Base-by-base conservation (phyloP, 2,329 filamentous ascomycete genomes). In the Colletotrichum musae region DNA sequence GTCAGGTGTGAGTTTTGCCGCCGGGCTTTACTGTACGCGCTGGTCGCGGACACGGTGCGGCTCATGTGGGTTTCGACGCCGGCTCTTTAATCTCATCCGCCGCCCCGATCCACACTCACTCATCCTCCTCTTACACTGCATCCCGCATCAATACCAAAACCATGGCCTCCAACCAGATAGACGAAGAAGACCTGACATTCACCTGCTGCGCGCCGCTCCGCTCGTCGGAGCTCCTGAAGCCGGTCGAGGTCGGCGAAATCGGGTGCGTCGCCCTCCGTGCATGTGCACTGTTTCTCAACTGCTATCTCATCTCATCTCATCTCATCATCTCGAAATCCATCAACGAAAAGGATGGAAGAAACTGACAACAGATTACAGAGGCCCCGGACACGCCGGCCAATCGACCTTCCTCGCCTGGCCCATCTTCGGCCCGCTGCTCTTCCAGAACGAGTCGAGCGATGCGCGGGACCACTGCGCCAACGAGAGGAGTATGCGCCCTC, bases 381-480 rank as follows among this genome's bases (percentile, higher is more conserved):
- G 74, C 15, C 59, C 50, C 36, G 74, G 74, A 12, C 70, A 75
- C 67, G 76, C 75, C 18, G 74, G 77, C 64, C 72, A 78, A 4
- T 75, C 76, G 18, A 77, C 86, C 3, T 93, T 94, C 76, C 85
- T 82, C 75, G 80, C 88, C 13, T 86, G 87, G 76, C 93, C 93
- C 0, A 79, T 91, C 48, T 80, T 93, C 47, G 91, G 90, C 0
- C 87, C 92, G 0, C 79, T 95, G 48, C 82, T 95, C 12, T 93
- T 95, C 78, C 89, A 92, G 72, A 95, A 95, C 73, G 88, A 91
- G 71, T 87, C 87, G 71, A 93, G 91, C 63, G 93, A 94, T 77
- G 92, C 92, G 63, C 84, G 93, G 59, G 93, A 95, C 73, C 92
- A 94, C 79, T 93, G 92, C 76, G 93, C 93, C 56, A 94, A 94